phyloP scores from a whole-genome alignment of 2,329 filamentous ascomycete genomes.

The Fusarium duplospermum region DNA sequence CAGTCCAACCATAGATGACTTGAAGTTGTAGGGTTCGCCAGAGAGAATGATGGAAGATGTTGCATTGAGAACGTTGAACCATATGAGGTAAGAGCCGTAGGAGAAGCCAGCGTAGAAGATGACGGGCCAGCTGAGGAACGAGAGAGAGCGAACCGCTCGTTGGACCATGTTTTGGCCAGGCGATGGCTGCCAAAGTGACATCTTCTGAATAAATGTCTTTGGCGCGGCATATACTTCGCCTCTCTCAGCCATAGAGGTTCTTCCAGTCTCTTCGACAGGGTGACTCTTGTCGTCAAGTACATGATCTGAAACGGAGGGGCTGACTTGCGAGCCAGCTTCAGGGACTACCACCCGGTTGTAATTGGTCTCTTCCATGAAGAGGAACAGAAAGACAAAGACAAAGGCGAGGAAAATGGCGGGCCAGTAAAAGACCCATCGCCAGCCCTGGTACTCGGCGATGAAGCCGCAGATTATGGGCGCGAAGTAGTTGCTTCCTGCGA shows the following conservation, averaged over 20 bases:
- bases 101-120: constrained; percentile 57
- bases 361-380: constrained; percentile 71
- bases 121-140: constrained; percentile 55
- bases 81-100: constrained; percentile 56
- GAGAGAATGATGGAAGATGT: constrained; percentile 56
- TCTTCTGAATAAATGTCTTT: constrained; percentile 57
- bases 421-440: constrained; percentile 58
- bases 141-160: constrained; percentile 51
- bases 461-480: constrained; percentile 59
- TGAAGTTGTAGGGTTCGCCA: constrained; percentile 53
- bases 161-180: constrained; percentile 48
- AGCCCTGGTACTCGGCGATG: constrained; percentile 56
- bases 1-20: constrained; percentile 53
- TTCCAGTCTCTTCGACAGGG: not conserved
- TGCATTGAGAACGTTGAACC: constrained; percentile 58
- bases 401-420: constrained; percentile 53
- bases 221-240: constrained; percentile 18
- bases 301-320: not conserved
- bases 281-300: constrained; percentile 13
- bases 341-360: constrained; percentile 54
- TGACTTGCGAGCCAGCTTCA: not conserved
- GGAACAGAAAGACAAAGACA: constrained; percentile 56
- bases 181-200: constrained; percentile 54
- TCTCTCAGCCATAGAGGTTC: not conserved
- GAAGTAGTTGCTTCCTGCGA: constrained; percentile 57